Percentiles rank a stretch among this genome's conserved stretches.
phyloP scores from a whole-genome alignment of 2,329 filamentous ascomycete genomes.

The Ilyonectria sp. region DNA sequence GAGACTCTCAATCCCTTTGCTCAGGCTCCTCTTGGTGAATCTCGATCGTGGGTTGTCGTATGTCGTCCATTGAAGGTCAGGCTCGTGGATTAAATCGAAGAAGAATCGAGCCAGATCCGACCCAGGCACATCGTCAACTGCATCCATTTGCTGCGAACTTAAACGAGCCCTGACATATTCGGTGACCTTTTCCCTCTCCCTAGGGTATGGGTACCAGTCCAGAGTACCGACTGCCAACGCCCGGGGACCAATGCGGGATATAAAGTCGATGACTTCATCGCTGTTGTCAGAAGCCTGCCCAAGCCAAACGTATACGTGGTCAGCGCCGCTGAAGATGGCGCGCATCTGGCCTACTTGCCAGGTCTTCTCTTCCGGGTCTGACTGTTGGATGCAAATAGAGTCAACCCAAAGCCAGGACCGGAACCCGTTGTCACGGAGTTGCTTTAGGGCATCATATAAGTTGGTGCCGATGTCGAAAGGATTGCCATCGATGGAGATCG shows the following conservation, averaged over 20 bases:
- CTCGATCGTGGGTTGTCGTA: too few relatives aligned
- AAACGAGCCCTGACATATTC: background rate
- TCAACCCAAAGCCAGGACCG: constrained; percentile 43
- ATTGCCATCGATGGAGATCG: constrained; percentile 18
- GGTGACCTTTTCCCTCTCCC: background rate
- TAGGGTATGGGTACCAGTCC: background rate
- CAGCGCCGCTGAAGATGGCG: constrained; percentile 30
- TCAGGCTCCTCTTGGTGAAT: background rate
- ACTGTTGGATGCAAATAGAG: constrained; percentile 42
- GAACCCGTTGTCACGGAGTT: constrained; percentile 18
- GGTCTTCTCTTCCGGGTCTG: constrained; percentile 31
- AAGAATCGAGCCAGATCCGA: background rate
- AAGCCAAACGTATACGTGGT: constrained; percentile 37
- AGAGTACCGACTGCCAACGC: background rate
- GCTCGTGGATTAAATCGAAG: background rate
- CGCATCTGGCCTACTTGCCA: constrained; percentile 40
- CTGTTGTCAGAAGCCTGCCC: constrained; percentile 21
- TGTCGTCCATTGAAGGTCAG: background rate
- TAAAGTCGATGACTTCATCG: constrained; percentile 24
- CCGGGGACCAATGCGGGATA: constrained; percentile 16
- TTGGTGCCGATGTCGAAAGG: constrained; percentile 21
- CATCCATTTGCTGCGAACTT: background rate
- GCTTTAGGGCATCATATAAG: constrained; percentile 28
- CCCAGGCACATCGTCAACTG: background rate
- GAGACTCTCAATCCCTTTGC: background rate